phyloP scores from a whole-genome alignment of 208 protist species.

The Trypanosoma theileri region DNA sequence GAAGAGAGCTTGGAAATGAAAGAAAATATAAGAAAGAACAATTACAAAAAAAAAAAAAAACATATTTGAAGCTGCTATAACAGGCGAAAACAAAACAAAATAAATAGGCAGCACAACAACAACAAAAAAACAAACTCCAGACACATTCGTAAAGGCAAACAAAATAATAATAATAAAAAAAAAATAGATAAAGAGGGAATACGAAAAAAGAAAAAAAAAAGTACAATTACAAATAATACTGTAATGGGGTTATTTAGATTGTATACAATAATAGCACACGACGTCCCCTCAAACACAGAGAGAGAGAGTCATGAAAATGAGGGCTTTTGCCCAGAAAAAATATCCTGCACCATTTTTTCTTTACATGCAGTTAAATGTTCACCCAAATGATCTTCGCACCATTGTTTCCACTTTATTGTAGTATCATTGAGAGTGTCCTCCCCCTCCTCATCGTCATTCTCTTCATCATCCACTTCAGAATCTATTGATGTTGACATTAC shows the following conservation, averaged over 20 bases:
- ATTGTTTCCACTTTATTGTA: conserved; percentile 7
- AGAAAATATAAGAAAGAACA: too few relatives aligned
- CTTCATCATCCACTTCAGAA: not conserved
- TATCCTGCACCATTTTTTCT: conserved; percentile 9
- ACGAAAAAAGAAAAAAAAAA: not conserved
- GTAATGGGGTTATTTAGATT: too few relatives aligned
- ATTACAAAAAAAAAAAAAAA: too few relatives aligned
- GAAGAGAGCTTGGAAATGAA: too few relatives aligned
- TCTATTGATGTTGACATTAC: not conserved
- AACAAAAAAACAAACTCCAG: too few relatives aligned
- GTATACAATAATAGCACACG: not conserved
- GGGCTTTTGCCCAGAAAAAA: not conserved
- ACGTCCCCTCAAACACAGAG: not conserved
- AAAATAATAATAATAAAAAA: not conserved
- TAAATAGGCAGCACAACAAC: too few relatives aligned
- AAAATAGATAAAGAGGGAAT: not conserved
- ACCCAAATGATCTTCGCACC: conserved; percentile 18
- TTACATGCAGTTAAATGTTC: conserved; percentile 16
- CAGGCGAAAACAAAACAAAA: too few relatives aligned
- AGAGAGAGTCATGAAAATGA: not conserved
- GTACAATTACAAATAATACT: too few relatives aligned
- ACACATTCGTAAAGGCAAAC: not conserved
- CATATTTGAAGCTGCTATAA: too few relatives aligned
- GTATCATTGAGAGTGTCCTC: not conserved
- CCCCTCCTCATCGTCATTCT: conserved; percentile 11